These are phyloP conservation scores for Phytophthora ohioensis DNA, from an alignment of 352 stramenopile genomes.

Conservation along the genomic window DNA sequence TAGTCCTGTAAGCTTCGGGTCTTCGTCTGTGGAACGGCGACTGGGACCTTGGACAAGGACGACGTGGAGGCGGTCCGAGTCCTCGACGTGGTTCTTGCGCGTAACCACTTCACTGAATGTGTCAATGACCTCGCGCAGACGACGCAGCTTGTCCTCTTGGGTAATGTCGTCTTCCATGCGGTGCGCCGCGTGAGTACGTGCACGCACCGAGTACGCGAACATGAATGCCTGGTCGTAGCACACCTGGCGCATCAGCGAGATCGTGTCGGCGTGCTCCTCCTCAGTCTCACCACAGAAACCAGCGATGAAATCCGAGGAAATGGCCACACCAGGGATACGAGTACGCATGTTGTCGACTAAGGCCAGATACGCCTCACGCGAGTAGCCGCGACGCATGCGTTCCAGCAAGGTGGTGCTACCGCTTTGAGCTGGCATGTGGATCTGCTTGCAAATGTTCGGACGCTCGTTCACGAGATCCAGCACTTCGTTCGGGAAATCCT, in stretches of 20 bases:
- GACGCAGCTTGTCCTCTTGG: slow-evolving; percentile 93
- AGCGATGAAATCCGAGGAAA: slow-evolving; percentile 97
- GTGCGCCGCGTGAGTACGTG: slow-evolving; percentile 95
- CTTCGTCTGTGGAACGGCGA: slow-evolving; percentile 77
- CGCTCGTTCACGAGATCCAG: slow-evolving; percentile 91
- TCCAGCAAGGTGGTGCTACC: slow-evolving; percentile 90
- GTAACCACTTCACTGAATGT: slow-evolving; percentile 93
- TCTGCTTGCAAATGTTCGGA: slow-evolving; percentile 96
- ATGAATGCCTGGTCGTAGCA: slow-evolving; percentile 99
- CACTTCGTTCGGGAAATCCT: slow-evolving; percentile 98
- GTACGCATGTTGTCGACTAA: slow-evolving; percentile 94
- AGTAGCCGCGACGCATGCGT: slow-evolving; percentile 97
- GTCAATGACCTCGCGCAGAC: slow-evolving; percentile 97
- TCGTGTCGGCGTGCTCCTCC: slow-evolving; percentile 96
- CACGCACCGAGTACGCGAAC: slow-evolving; percentile 98
- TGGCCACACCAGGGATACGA: slow-evolving; percentile 80
- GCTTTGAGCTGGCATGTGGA: slow-evolving; percentile 99
- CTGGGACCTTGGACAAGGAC: slow-evolving; percentile 97
- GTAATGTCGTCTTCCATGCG: slow-evolving; percentile 97
- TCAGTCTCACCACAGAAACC: slow-evolving; percentile 99
- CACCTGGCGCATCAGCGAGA: slow-evolving; percentile 82
- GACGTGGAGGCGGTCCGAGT: slow-evolving; percentile 93
- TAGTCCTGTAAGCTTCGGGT: slow-evolving; percentile 84
- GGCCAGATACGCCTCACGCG: slow-evolving; percentile 96
- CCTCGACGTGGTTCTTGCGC: slow-evolving; percentile 90